Conservation (phyloP, 2,329 filamentous ascomycete species). For the Aspergillus phoenicis region DNA sequence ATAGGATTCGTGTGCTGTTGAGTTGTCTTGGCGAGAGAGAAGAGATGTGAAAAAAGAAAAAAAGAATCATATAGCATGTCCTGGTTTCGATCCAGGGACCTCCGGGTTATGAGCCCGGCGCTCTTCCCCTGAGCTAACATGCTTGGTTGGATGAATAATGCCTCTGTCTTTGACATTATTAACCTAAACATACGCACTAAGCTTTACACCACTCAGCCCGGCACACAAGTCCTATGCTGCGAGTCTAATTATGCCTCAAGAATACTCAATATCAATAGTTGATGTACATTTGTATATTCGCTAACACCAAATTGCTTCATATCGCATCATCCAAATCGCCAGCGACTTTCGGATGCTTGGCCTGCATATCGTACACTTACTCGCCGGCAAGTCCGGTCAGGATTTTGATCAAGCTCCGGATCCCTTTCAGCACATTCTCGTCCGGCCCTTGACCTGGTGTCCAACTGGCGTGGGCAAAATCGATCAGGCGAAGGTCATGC, state of each 20-base stretch:
- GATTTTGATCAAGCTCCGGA: slow-evolving; percentile 71
- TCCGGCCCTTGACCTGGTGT: slow-evolving; percentile 80
- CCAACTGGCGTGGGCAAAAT: slow-evolving; percentile 93
- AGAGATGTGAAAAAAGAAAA: not conserved
- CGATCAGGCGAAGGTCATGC: slow-evolving; percentile 83
- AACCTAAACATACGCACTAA: too few relatives aligned
- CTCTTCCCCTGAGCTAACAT: slow-evolving; percentile 50
- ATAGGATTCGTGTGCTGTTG: too few relatives aligned
- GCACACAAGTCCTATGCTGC: too few relatives aligned
- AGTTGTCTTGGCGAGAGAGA: too few relatives aligned
- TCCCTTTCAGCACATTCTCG: slow-evolving; percentile 76
- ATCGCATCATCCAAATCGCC: slow-evolving; percentile 23
- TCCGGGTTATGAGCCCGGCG: slow-evolving; percentile 53
- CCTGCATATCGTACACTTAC: slow-evolving; percentile 16
- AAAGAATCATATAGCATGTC: slow-evolving; percentile 20
- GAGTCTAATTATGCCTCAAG: not conserved
- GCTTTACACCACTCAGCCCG: too few relatives aligned
- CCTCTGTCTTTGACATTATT: too few relatives aligned
- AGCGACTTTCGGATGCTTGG: slow-evolving; percentile 25
- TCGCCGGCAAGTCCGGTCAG: slow-evolving; percentile 64
- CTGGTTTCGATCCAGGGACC: slow-evolving; percentile 39
- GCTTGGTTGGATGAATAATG: slow-evolving; percentile 22
- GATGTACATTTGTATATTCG: not conserved
- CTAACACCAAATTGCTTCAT: not conserved
- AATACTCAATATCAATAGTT: too few relatives aligned